phyloP scores from a whole-genome alignment of 2,329 filamentous ascomycete genomes.

The Pyricularia sp. region DNA sequence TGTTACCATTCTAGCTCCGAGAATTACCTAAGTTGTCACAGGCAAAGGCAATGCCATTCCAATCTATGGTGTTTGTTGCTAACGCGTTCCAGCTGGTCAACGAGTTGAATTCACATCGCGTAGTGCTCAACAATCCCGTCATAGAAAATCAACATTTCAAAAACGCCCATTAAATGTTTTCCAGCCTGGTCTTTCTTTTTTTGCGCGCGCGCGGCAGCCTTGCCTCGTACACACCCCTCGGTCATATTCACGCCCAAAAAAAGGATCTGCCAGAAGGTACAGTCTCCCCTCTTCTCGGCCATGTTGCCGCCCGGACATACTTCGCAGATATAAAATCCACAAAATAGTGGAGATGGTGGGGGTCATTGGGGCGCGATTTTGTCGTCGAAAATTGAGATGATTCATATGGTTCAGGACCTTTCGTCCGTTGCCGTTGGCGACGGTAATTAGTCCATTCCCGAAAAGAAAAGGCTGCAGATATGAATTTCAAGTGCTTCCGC shows the following conservation, averaged over 20 bases:
- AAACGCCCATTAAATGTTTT: too few species aligned
- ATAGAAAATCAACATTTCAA: too few species aligned
- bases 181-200: neutral
- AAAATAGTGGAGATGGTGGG: neutral
- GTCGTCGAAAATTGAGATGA: neutral
- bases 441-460: neutral
- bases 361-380: neutral
- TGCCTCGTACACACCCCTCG: neutral
- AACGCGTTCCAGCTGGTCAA: too few species aligned
- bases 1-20: too few species aligned
- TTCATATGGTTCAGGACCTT: neutral
- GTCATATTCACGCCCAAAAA: neutral
- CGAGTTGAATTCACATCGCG: too few species aligned
- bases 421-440: neutral
- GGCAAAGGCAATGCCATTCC: too few species aligned
- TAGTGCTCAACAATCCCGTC: too few species aligned
- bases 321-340: neutral
- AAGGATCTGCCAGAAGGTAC: neutral
- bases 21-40: too few species aligned
- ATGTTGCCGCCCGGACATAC: slow-evolving; percentile 1
- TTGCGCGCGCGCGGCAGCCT: neutral
- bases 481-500: neutral
- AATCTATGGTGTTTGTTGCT: too few species aligned
- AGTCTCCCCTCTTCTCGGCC: neutral
- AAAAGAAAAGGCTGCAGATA: neutral